These are phyloP conservation scores for Waltergamsia citrina DNA, from an alignment of 2,329 filamentous ascomycete genomes.

Conservation along the genomic window DNA sequence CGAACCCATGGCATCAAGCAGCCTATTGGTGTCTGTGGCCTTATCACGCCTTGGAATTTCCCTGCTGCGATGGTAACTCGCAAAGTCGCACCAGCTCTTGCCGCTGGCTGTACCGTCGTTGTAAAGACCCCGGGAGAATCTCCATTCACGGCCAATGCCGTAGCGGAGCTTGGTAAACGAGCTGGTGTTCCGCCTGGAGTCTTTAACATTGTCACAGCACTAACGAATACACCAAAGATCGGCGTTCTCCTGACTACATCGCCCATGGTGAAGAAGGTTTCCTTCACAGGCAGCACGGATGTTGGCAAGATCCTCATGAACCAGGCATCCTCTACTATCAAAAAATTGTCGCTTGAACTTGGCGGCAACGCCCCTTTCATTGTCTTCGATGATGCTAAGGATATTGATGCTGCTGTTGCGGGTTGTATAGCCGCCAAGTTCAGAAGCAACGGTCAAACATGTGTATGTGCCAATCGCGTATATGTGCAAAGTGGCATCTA, in stretches of 20 bases:
- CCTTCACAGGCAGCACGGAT: constrained; percentile 52
- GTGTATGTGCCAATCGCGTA: constrained; percentile 37
- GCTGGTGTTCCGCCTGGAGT: constrained; percentile 79
- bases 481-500: constrained; percentile 35
- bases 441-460: constrained; percentile 60
- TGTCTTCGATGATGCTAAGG: constrained; percentile 63
- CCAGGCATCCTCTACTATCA: constrained; percentile 54
- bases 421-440: constrained; percentile 59
- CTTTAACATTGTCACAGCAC: constrained; percentile 72
- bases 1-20: constrained; percentile 18
- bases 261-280: constrained; percentile 50
- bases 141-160: constrained; percentile 72
- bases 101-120: constrained; percentile 66
- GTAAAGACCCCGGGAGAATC: constrained; percentile 80
- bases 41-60: constrained; percentile 44
- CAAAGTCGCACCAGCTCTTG: constrained; percentile 39
- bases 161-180: constrained; percentile 70
- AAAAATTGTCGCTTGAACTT: constrained; percentile 63
- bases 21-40: constrained; percentile 10
- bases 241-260: constrained; percentile 39
- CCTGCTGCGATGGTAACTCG: constrained; percentile 13
- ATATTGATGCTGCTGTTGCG: constrained; percentile 54
- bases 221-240: constrained; percentile 62
- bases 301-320: constrained; percentile 47
- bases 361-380: constrained; percentile 33